Base-by-base conservation (phyloP, 371 early-diverging fungal species). In the Syncephalis fuscata region DNA sequence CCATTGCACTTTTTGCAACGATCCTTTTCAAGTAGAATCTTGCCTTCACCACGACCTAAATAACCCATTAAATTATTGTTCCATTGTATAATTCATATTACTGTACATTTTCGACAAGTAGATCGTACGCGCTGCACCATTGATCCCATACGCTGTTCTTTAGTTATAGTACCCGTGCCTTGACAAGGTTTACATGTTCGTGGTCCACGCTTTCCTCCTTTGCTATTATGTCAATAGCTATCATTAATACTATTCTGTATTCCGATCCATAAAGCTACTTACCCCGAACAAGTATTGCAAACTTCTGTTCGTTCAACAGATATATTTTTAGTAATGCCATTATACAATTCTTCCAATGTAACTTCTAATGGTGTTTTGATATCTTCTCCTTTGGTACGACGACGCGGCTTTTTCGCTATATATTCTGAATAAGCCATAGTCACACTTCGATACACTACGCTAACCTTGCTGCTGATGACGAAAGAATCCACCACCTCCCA, bases 71-170 rank as follows among this genome's bases (percentile, higher is more conserved):
- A 7, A 4, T 11, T 32, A 32, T 7, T 32, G 11, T 32, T 32
- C 32, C 32, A 32, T 32, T 11, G 4, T 32, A 4, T 32, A 32
- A 32, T 26, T 4, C 19, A 16, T 27, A 9, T n/a, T 19, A 21
- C 32, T 42, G 16, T 56, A 70, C 95, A 95, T 44, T 74, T 79
- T 15, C 71, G 69, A 73, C 98, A 97, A 38, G 85, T 76, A 61
- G 88, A 83, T 64, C 94, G 94, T 65, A 93, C 80, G 70, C 92
- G 95, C 71, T 97, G 98, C 92, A 11, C 52, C 52, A 43, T 92
- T 92, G 32, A 32, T 23, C 96, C 96, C 70, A 95, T 82, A 65
- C 93, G 96, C 45, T 94, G 73, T 56, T 89, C 74, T 19, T 72
- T 80, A 50, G 72, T 75, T 61, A 70, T 79, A 46, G 79, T 77